Conservation (phyloP, 805 yeast species). For the Cyberlindnera lachancei region DNA sequence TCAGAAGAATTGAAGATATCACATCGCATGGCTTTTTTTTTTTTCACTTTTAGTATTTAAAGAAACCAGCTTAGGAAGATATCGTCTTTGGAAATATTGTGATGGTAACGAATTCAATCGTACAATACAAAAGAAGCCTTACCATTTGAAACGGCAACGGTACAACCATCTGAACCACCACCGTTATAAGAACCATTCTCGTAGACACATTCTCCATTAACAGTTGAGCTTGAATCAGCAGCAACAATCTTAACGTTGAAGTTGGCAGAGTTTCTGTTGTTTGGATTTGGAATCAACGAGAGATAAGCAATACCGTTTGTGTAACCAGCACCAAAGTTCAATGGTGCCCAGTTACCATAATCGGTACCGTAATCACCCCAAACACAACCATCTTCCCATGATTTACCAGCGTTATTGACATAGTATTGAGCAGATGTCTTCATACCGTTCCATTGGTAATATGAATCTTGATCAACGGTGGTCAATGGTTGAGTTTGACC, state of each 20-base stretch:
- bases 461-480: constrained; percentile 69
- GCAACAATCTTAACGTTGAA: constrained; percentile 76
- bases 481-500: constrained; percentile 63
- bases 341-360: constrained; percentile 97
- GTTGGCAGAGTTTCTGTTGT: constrained; percentile 63
- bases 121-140: constrained; percentile 78
- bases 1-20: too few species aligned
- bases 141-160: constrained; percentile 83
- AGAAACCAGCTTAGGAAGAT: too few species aligned
- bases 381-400: constrained; percentile 82
- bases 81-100: too few species aligned
- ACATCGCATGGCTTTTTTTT: too few species aligned
- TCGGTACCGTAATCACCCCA: constrained; percentile 83
- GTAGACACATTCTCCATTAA: constrained; percentile 73
- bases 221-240: constrained; percentile 28
- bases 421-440: constrained; percentile 92
- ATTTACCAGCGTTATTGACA: constrained; percentile 94
- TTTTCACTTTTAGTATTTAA: too few species aligned
- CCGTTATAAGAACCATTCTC: constrained; percentile 71
- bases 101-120: too few species aligned
- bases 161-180: constrained; percentile 79
- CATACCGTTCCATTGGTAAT: constrained; percentile 77
- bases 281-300: constrained; percentile 93
- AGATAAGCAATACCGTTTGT: constrained; percentile 61
- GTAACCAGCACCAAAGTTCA: constrained; percentile 89